Evolutionary conservation across 345 rosid genomes (phyloP).

Genomic region (Euphorbia tirucalli): DNA sequence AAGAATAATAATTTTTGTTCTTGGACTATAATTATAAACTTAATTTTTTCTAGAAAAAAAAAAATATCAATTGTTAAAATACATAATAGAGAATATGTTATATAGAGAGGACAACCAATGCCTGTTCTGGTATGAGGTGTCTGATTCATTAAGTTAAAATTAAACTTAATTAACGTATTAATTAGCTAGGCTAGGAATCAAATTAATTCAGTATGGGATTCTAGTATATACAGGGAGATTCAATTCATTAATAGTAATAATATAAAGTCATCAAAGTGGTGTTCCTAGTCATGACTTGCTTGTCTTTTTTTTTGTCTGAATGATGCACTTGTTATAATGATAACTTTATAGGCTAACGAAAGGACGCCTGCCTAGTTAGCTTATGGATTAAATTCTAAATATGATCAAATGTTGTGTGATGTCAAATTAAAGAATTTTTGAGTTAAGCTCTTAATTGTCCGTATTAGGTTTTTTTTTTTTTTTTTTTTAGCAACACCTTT

Average conservation of each 20-base stretch:
- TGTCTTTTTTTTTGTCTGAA: background rate
- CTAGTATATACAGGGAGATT: background rate
- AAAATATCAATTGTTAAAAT: too few species aligned
- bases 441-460: constrained; percentile 11
- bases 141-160: constrained; percentile 4
- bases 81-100: too few species aligned
- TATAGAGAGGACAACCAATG: too few species aligned
- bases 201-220: background rate
- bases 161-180: background rate
- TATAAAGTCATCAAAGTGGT: background rate
- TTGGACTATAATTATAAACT: too few species aligned
- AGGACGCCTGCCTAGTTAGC: background rate
- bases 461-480: background rate
- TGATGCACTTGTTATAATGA: background rate
- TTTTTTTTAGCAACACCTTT: too few species aligned
- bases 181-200: background rate
- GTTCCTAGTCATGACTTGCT: constrained; percentile 5
- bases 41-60: too few species aligned
- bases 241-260: background rate
- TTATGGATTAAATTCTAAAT: background rate
- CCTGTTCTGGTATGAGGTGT: constrained; percentile 17
- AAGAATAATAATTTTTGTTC: too few species aligned
- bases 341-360: background rate
- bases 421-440: background rate
- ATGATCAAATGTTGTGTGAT: background rate